These are phyloP conservation scores for Botryotinia globosa DNA, from an alignment of 2,329 filamentous ascomycete genomes.

Conservation along the genomic window DNA sequence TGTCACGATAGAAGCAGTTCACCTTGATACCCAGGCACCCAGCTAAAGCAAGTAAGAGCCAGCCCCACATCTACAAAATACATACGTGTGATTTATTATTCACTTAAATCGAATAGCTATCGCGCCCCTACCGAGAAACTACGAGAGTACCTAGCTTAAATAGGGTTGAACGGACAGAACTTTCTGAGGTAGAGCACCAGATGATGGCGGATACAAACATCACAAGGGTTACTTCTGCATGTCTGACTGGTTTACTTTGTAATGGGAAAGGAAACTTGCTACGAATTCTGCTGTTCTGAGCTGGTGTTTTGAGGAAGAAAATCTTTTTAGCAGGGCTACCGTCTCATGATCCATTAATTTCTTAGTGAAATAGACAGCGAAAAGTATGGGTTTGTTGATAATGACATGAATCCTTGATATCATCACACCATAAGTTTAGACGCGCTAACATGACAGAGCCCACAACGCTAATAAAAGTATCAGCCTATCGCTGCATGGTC, in stretches of 20 bases:
- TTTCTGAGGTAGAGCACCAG: neutral
- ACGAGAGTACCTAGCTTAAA: neutral
- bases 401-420: rapidly evolving
- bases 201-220: neutral
- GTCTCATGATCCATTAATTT: neutral
- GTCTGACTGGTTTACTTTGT: neutral
- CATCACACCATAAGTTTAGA: neutral
- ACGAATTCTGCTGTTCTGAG: neutral
- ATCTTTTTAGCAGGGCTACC: neutral
- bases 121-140: no score
- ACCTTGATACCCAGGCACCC: neutral
- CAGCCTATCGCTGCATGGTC: rapidly evolving
- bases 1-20: neutral
- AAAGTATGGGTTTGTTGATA: rapidly evolving
- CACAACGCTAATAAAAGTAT: neutral
- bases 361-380: neutral
- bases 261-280: neutral
- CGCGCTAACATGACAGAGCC: neutral
- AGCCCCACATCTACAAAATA: neutral
- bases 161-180: neutral
- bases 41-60: neutral
- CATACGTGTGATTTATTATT: neutral
- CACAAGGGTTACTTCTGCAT: neutral
- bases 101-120: neutral
- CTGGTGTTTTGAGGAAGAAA: rapidly evolving